phyloP scores from a whole-genome alignment of 2,329 filamentous ascomycete genomes.

The Diplodia scrobiculata region DNA sequence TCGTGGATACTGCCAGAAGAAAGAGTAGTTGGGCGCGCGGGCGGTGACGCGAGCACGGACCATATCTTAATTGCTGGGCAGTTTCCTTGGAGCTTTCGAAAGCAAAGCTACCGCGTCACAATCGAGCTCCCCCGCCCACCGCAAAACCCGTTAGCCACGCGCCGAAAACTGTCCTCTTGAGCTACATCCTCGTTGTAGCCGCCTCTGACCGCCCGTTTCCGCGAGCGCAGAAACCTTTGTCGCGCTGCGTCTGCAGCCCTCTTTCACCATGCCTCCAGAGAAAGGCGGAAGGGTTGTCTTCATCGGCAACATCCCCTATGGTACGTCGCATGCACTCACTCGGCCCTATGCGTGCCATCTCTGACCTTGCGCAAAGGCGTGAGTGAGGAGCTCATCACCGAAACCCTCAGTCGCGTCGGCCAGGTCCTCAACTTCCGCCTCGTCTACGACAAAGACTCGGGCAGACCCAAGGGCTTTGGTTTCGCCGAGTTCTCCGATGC shows the following conservation, averaged over 20 bases:
- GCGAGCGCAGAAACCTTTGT: not conserved
- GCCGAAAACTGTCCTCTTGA: not conserved
- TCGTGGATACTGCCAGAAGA: not conserved
- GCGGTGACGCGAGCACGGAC: conserved; percentile 10
- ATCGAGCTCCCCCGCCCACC: not conserved
- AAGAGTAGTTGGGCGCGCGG: not conserved
- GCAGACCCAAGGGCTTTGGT: conserved; percentile 91
- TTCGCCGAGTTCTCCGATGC: conserved; percentile 95
- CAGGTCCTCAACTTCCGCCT: conserved; percentile 89
- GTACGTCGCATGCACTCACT: conserved; percentile 47
- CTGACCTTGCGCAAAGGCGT: conserved; percentile 62
- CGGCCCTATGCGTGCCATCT: not conserved
- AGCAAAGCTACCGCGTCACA: conserved; percentile 1
- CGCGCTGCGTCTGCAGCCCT: conserved; percentile 15
- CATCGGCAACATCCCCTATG: conserved; percentile 84
- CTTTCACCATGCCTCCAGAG: conserved; percentile 62
- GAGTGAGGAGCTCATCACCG: conserved; percentile 92
- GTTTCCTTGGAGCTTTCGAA: conserved; percentile 9
- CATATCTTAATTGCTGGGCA: not conserved
- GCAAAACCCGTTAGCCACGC: not conserved
- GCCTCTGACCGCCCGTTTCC: not conserved
- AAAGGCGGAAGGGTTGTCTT: conserved; percentile 78
- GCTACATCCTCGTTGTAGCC: not conserved
- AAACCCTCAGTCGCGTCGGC: conserved; percentile 88
- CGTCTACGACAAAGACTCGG: conserved; percentile 93